Evolutionary conservation across 2,329 filamentous ascomycete species (phyloP), one percentile per base, ranked within the genome.

Genomic region (Fusarium irregulare): DNA sequence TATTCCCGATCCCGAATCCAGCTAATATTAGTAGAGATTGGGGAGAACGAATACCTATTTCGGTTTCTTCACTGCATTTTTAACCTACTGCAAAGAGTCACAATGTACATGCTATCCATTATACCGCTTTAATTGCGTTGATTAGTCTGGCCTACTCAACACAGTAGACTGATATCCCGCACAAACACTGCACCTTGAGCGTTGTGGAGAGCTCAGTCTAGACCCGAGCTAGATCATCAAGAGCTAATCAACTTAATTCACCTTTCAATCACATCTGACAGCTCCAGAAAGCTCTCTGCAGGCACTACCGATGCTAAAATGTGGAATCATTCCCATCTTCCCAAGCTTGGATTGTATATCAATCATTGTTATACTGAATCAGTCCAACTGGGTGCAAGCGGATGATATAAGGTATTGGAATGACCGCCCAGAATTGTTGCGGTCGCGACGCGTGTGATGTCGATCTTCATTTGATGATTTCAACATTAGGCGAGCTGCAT

Each of bases 401-500:
- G 57, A 21, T 37, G 9, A 44, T 46, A 40, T 25, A 25, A 45
- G 40, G 30, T 13, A 45, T 45, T 11, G 28, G 11, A 49, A 64
- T 64, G 37, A 14, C 5, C 28, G 23, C n/a, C n/a, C 42, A 27
- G 30, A 30, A 14, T 12, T 30, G 3, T 45, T 23, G 20, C 34
- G 47, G 37, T 30, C 18, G 11, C 21, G 40, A 64, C 25, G 23
- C 40, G 21, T 23, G 10, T 32, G 20, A 14, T 40, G 7, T 21
- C 27, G 34, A 21, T 53, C n/a, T 13, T 11, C 27, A 47, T 16
- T 13, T 54, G n/a, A 57, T n/a, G 49, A 32, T 27, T 14, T 23
- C 56, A 55, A 37, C n/a, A 42, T 32, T 67, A 70, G 66, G 56
- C 66, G 66, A 59, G 51, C 51, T 59, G 66, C 66, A 58, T 70